These are phyloP conservation scores for Pseudogymnoascus sp. DNA, from an alignment of 2,329 filamentous ascomycete species.

Conservation along the genomic window DNA sequence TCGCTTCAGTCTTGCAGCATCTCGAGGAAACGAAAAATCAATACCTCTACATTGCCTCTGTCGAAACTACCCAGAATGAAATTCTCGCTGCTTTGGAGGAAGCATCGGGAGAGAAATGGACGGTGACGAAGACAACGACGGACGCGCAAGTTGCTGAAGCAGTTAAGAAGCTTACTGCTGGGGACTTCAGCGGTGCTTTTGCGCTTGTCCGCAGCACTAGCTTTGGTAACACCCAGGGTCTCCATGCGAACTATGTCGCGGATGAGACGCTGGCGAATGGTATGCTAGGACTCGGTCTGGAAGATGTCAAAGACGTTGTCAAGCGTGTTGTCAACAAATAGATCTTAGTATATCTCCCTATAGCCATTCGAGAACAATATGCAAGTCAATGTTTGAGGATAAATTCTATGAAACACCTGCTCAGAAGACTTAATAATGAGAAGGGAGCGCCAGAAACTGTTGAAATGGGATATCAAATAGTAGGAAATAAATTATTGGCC, in stretches of 20 bases:
- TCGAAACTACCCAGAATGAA: conserved; percentile 29
- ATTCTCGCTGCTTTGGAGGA: conserved; percentile 25
- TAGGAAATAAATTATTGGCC: too few relatives aligned
- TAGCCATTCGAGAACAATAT: background rate
- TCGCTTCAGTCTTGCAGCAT: conserved; percentile 27
- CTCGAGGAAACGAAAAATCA: conserved; percentile 29
- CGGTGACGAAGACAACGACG: conserved; percentile 14
- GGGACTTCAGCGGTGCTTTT: conserved; percentile 24
- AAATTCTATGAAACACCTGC: too few relatives aligned
- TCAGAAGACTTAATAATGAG: too few relatives aligned
- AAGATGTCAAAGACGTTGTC: conserved; percentile 21
- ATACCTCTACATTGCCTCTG: conserved; percentile 28
- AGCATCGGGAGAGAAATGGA: conserved; percentile 27
- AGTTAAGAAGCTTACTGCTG: conserved; percentile 19
- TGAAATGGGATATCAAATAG: too few relatives aligned
- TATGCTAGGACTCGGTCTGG: conserved; percentile 20
- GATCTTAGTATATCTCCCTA: background rate
- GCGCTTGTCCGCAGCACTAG: conserved; percentile 21
- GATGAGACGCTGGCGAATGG: conserved; percentile 22
- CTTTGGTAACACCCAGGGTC: conserved; percentile 18
- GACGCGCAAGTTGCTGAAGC: conserved; percentile 14
- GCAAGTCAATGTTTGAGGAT: background rate
- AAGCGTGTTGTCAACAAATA: conserved; percentile 12
- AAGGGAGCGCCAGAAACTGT: too few relatives aligned
- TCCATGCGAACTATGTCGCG: conserved; percentile 23